phyloP scores from a whole-genome alignment of 352 stramenopile genomes.

The Phytophthora sp. region DNA sequence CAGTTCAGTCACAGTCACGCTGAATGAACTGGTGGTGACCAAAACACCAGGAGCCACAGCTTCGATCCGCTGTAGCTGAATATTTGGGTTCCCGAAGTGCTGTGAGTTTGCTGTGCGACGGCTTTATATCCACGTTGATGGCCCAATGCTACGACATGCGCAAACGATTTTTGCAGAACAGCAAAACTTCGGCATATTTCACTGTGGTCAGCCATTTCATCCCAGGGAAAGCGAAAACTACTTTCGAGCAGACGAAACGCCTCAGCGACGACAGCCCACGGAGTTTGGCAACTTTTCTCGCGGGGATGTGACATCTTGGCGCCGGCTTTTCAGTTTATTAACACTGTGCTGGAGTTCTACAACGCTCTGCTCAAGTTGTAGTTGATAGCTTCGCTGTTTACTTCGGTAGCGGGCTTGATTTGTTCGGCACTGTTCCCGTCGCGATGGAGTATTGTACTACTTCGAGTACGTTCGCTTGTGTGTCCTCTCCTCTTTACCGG shows the following conservation, averaged over 20 bases:
- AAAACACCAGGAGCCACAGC: not conserved
- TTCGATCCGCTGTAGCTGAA: slow-evolving; percentile 16
- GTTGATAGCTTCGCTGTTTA: not conserved
- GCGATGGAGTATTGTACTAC: no score
- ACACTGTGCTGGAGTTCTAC: slow-evolving; percentile 6
- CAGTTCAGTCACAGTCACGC: slow-evolving; percentile 7
- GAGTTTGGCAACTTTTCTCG: not conserved
- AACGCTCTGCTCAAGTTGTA: not conserved
- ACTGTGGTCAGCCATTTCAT: slow-evolving; percentile 8
- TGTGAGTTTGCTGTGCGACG: slow-evolving; percentile 10
- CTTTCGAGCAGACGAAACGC: slow-evolving; percentile 11
- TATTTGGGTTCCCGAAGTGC: slow-evolving; percentile 13
- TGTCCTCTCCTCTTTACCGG: no score
- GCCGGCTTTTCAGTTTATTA: slow-evolving; percentile 6
- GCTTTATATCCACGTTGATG: not conserved
- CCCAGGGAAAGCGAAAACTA: slow-evolving; percentile 14
- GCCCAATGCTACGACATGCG: slow-evolving; percentile 8
- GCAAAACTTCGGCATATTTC: not conserved
- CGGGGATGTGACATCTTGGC: not conserved
- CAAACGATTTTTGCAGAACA: slow-evolving; percentile 1
- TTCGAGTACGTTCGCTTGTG: no score
- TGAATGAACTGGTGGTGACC: slow-evolving; percentile 3
- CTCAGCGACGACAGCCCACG: slow-evolving; percentile 13
- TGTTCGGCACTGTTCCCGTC: slow-evolving; percentile 21
- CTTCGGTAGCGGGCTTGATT: slow-evolving; percentile 30